Evolutionary conservation across 2,329 filamentous ascomycete species (phyloP).

Genomic region (Bimuria novae-zelandiae): DNA sequence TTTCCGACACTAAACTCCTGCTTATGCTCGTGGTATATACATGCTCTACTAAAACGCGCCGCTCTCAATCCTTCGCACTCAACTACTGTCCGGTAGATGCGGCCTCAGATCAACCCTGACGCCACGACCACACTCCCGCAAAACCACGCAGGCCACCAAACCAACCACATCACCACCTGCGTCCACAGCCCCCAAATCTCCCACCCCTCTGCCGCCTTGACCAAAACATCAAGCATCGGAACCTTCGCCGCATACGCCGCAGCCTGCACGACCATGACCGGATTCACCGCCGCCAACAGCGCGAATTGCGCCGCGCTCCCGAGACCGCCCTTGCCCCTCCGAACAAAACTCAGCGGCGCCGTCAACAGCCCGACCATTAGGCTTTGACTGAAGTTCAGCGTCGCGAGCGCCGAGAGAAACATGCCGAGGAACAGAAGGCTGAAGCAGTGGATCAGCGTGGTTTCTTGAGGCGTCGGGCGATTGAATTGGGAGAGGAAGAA

Average conservation of each 20-base stretch:
- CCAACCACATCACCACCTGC: slow-evolving; percentile 85
- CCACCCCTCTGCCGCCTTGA: slow-evolving; percentile 83
- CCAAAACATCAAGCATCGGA: slow-evolving; percentile 62
- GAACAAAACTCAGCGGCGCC: slow-evolving; percentile 77
- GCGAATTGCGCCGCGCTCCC: slow-evolving; percentile 18
- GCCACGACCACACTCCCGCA: slow-evolving; percentile 53
- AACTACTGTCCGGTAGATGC: too few species aligned
- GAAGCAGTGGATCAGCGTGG: slow-evolving; percentile 82
- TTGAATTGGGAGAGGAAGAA: slow-evolving; percentile 42
- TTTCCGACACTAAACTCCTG: not conserved
- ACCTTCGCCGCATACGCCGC: slow-evolving; percentile 28
- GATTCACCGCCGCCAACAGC: slow-evolving; percentile 38
- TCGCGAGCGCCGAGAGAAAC: slow-evolving; percentile 89
- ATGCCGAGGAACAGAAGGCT: slow-evolving; percentile 91
- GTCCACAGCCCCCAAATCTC: slow-evolving; percentile 89
- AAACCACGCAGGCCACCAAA: slow-evolving; percentile 95
- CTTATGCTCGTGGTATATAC: not conserved
- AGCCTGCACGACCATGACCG: slow-evolving; percentile 36
- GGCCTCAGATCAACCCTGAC: slow-evolving; percentile 21
- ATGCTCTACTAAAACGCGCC: too few species aligned
- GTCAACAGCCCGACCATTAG: slow-evolving; percentile 82
- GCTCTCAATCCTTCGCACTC: too few species aligned
- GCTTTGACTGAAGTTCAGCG: slow-evolving; percentile 91
- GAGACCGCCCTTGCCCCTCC: slow-evolving; percentile 18
- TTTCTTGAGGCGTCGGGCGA: slow-evolving; percentile 68